Conservation (phyloP, 2,329 filamentous ascomycete species). For the Didymellaceae sp. region DNA sequence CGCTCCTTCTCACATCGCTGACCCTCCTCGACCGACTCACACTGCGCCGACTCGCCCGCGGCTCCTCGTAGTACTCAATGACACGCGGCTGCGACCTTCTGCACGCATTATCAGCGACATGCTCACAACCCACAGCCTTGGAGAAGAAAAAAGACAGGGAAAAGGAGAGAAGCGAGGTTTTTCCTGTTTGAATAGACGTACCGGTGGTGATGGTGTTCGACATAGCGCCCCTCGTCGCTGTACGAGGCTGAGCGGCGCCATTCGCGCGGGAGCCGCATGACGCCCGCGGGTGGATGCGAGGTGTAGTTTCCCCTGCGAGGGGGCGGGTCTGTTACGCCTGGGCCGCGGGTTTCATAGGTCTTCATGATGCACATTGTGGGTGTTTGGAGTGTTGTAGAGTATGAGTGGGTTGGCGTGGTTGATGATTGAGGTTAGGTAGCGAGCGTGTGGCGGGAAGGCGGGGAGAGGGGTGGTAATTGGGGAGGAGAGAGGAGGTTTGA, state of each 20-base stretch:
- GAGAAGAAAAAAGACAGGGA: neutral
- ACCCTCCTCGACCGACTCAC: slow-evolving; percentile 32
- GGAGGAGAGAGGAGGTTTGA: neutral
- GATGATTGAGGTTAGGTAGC: neutral
- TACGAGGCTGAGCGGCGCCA: slow-evolving; percentile 30
- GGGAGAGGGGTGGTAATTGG: neutral
- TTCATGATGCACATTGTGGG: slow-evolving; percentile 44
- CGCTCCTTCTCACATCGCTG: slow-evolving; percentile 31
- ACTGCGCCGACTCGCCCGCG: slow-evolving; percentile 34
- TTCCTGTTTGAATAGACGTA: too few species aligned
- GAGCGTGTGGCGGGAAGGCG: neutral
- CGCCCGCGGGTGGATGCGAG: slow-evolving; percentile 42
- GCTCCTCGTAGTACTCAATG: slow-evolving; percentile 41
- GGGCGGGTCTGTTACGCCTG: slow-evolving; percentile 40
- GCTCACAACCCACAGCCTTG: neutral
- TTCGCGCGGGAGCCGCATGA: slow-evolving; percentile 42
- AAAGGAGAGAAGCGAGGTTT: neutral
- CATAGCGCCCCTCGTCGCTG: slow-evolving; percentile 26
- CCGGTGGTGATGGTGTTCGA: slow-evolving; percentile 14
- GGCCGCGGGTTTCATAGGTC: slow-evolving; percentile 36
- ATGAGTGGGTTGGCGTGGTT: neutral
- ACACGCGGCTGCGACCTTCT: slow-evolving; percentile 29
- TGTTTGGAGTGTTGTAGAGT: neutral
- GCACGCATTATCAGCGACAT: neutral
- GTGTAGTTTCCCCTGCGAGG: slow-evolving; percentile 41